Evolutionary conservation across 495 filamentous ascomycete species (phyloP).

Genomic region (Podospora appendiculata): DNA sequence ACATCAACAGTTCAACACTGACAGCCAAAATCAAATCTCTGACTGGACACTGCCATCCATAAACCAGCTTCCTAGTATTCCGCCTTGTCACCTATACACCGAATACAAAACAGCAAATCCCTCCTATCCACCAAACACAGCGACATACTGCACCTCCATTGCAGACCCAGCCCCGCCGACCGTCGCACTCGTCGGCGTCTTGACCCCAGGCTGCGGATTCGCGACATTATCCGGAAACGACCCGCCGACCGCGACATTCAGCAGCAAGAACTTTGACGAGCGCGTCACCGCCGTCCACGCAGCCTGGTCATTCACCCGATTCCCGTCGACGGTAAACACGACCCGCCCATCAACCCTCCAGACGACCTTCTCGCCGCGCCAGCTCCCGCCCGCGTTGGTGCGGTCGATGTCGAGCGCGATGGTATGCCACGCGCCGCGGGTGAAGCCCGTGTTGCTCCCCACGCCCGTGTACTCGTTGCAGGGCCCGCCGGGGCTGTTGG

Average conservation of each 20-base stretch:
- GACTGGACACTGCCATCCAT: too few species aligned
- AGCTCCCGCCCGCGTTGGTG: conserved; percentile 15
- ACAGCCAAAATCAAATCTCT: too few species aligned
- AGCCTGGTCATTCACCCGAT: conserved; percentile 18
- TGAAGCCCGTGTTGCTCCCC: conserved; percentile 13
- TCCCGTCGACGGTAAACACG: conserved; percentile 23
- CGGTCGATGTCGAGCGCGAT: conserved; percentile 35
- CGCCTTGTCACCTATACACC: too few species aligned
- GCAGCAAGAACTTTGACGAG: conserved; percentile 26
- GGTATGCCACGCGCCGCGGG: conserved; percentile 29
- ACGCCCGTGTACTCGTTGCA: conserved; percentile 37
- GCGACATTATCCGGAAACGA: conserved; percentile 11
- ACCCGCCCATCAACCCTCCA: conserved; percentile 33
- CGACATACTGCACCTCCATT: background rate
- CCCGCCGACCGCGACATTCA: conserved; percentile 43
- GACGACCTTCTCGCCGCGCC: conserved; percentile 31
- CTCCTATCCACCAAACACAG: background rate
- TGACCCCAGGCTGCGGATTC: background rate
- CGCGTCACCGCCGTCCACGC: conserved; percentile 32
- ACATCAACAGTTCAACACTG: too few species aligned
- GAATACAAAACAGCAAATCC: too few species aligned
- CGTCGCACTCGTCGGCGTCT: background rate
- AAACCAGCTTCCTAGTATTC: too few species aligned
- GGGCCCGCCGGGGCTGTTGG: conserved; percentile 20
- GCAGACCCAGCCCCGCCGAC: background rate